phyloP scores from a whole-genome alignment of 1,284 basidiomycete species.

The Mrakiaceae sp. region DNA sequence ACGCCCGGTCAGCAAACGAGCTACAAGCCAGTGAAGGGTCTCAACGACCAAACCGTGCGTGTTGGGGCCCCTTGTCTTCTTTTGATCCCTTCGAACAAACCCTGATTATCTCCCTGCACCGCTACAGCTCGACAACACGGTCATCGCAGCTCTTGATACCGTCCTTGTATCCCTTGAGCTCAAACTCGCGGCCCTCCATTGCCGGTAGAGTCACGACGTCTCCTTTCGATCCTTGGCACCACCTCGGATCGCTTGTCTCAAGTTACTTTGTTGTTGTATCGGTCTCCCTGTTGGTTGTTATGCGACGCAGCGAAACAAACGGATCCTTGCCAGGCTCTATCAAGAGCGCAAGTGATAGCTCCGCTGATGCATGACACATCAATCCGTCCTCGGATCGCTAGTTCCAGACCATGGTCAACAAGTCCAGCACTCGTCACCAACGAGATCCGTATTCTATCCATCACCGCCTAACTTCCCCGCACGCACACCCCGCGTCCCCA shows the following conservation, averaged over 20 bases:
- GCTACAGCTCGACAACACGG: not conserved
- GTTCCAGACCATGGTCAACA: not conserved
- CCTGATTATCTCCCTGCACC: not conserved
- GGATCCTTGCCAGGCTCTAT: too few relatives aligned
- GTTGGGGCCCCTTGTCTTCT: not conserved
- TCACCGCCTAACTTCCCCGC: too few relatives aligned
- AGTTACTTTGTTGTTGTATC: not conserved
- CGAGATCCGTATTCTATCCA: too few relatives aligned
- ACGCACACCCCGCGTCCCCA: too few relatives aligned
- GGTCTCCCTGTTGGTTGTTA: too few relatives aligned
- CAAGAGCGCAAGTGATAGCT: too few relatives aligned
- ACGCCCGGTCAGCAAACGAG: not conserved
- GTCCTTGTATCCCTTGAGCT: not conserved
- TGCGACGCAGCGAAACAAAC: too few relatives aligned
- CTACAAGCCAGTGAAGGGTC: not conserved
- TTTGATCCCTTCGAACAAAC: not conserved
- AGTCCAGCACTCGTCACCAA: too few relatives aligned
- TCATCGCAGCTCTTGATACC: not conserved
- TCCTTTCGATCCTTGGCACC: not conserved
- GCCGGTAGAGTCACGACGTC: not conserved
- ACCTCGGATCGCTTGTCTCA: not conserved
- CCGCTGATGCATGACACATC: too few relatives aligned
- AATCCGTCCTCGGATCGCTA: not conserved
- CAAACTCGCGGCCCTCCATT: not conserved
- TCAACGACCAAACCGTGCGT: not conserved